Evolutionary conservation across 805 yeast genomes (phyloP), one percentile per base, ranked within the genome.

Genomic region (Metschnikowia aberdeeniae): DNA sequence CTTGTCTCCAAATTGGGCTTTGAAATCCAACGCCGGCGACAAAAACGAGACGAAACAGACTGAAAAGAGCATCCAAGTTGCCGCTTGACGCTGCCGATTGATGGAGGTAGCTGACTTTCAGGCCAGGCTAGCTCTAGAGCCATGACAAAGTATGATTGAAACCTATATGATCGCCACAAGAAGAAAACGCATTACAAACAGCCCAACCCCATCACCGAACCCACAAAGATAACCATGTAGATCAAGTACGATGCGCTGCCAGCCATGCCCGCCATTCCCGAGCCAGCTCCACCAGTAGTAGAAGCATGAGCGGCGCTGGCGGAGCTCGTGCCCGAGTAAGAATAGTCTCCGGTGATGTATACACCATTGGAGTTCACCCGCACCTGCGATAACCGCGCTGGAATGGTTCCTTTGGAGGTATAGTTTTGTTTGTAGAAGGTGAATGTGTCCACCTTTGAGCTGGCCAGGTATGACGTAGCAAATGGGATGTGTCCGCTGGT

Each of bases 401-500:
- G 69, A 7, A 62, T 49, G 19, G 45, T 30, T 4, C 24, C 46
- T 22, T 34, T 40, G 38, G 30, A 27, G 13, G 53, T 33, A 50
- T 22, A 34, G 32, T 46, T 47, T 29, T 36, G 46, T 9, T 41
- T 14, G 22, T 42, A 47, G 17, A 52, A 52, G 3, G 57, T 52
- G 26, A 52, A 26, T 12, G 52, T 50, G 8, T 34, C 31, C 30
- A 34, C 4, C 13, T 40, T 27, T 24, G 40, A 29, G 13, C 46
- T 26, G 8, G 34, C 24, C 32, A 30, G 38, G 24, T 45, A 41
- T 6, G 32, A 43, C 4, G 52, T 44, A 8, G 83, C 84, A 54
- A 72, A 78, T 14, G 84, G 84, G 13, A 80, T 79, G 12, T 52
- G 28, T 3, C 77, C 78, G 0, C 78, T 68, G 31, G 44, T 29